A percentile compares a stretch with the other conserved stretches of the same genome.
Conservation (phyloP, 345 rosid species). For the Eucalyptus erythrocorys region DNA sequence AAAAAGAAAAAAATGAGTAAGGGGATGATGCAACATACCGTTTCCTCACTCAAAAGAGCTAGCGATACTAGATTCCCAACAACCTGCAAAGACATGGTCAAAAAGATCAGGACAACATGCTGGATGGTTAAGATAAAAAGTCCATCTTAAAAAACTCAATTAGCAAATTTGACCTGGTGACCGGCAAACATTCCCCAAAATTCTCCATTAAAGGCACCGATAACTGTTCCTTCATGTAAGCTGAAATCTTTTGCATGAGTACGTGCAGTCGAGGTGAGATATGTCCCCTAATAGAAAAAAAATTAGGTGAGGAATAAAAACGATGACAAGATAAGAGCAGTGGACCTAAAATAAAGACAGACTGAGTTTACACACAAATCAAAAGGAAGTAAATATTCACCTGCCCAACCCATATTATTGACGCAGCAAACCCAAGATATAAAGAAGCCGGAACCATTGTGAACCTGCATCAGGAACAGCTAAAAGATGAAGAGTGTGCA, state of each 20-base stretch:
- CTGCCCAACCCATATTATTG: constrained; percentile 96
- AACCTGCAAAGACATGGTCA: constrained; percentile 29
- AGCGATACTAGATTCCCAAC: constrained; percentile 84
- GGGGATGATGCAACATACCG: constrained; percentile 13
- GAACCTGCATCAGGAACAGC: constrained; percentile 20
- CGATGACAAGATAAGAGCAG: background rate
- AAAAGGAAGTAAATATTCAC: constrained; percentile 17
- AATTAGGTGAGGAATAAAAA: background rate
- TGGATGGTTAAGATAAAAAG: background rate
- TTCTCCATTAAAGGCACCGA: constrained; percentile 85
- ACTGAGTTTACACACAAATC: background rate
- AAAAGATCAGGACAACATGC: background rate
- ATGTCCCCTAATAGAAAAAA: constrained; percentile 55
- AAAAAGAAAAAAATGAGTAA: background rate
- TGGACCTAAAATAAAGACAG: background rate
- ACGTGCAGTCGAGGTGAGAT: constrained; percentile 78
- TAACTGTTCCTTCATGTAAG: constrained; percentile 60
- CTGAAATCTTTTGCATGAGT: constrained; percentile 50
- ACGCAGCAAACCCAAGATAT: constrained; percentile 85
- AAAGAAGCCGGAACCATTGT: constrained; percentile 84
- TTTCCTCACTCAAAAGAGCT: constrained; percentile 46
- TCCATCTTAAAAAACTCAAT: background rate
- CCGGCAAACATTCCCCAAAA: constrained; percentile 85
- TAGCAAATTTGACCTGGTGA: constrained; percentile 51
- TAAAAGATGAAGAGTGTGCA: background rate